phyloP scores from a whole-genome alignment of 495 filamentous ascomycete species.

The Penicillium daleae region DNA sequence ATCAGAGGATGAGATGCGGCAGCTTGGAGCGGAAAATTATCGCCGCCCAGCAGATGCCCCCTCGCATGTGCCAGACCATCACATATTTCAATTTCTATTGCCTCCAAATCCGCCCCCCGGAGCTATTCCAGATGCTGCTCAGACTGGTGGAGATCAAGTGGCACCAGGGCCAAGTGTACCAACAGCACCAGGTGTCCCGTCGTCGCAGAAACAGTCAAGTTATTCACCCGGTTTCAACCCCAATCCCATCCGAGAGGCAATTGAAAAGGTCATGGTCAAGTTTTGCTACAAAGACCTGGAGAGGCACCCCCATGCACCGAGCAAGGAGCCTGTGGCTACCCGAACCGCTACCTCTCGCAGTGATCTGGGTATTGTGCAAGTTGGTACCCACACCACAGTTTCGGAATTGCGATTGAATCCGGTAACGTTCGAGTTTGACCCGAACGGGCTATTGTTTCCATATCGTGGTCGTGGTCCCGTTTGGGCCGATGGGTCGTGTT shows the following conservation, averaged over 20 bases:
- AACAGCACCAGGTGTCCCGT: no score
- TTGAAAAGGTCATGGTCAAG: constrained; percentile 35
- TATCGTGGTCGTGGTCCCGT: constrained; percentile 41
- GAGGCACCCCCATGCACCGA: constrained; percentile 30
- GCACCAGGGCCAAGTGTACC: no score
- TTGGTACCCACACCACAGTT: constrained; percentile 19
- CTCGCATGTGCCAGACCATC: constrained; percentile 16
- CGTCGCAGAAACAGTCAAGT: no score
- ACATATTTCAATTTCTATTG: constrained; percentile 25
- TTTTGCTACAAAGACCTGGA: constrained; percentile 37
- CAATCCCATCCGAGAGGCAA: constrained; percentile 21
- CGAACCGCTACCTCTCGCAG: constrained; percentile 16
- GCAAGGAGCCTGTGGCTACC: constrained; percentile 11
- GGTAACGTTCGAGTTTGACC: constrained; percentile 16
- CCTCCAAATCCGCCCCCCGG: not conserved
- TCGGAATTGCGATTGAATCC: constrained; percentile 23
- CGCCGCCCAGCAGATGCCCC: constrained; percentile 21
- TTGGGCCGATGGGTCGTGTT: constrained; percentile 26
- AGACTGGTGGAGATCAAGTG: not conserved
- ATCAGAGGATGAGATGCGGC: not conserved
- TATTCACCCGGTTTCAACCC: constrained; percentile 8
- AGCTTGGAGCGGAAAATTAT: constrained; percentile 6
- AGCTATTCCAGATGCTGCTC: not conserved
- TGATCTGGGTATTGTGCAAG: constrained; percentile 25
- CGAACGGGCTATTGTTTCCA: constrained; percentile 21